Conservation (phyloP, 129 eudicot species). For the Chrysanthemum seticuspe region DNA sequence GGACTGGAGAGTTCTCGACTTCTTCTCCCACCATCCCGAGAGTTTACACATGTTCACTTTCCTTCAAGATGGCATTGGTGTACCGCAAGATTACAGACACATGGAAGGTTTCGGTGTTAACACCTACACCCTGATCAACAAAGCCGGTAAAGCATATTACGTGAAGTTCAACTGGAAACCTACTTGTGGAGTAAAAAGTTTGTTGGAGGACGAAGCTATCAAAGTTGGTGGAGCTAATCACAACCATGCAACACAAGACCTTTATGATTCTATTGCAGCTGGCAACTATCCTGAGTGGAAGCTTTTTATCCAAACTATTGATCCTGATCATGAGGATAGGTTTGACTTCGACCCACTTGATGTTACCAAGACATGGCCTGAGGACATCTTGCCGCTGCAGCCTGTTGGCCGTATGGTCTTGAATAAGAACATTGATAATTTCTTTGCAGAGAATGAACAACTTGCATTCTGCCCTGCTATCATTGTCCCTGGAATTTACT, state of each 20-base stretch:
- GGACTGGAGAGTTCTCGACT: conserved; percentile 74
- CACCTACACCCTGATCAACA: conserved; percentile 68
- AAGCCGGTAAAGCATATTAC: conserved; percentile 65
- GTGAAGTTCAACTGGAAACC: conserved; percentile 90
- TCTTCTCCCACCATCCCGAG: conserved; percentile 77
- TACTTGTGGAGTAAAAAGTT: conserved; percentile 64
- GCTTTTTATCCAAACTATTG: conserved; percentile 67
- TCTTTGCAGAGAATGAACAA: conserved; percentile 83
- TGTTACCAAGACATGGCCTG: conserved; percentile 87
- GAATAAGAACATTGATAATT: conserved; percentile 83
- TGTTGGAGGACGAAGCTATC: conserved; percentile 63
- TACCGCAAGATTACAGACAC: conserved; percentile 81
- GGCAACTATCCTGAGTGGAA: conserved; percentile 83
- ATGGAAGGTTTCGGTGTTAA: conserved; percentile 85
- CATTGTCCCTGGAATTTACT: conserved; percentile 68
- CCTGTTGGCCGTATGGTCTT: conserved; percentile 81
- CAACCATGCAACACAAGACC: conserved; percentile 60
- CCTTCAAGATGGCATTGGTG: conserved; percentile 70
- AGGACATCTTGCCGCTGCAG: conserved; percentile 73
- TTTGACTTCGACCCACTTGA: conserved; percentile 86
- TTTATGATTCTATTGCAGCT: conserved; percentile 71
- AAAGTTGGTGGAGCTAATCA: conserved; percentile 45
- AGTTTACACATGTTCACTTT: conserved; percentile 76
- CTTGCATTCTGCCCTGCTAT: conserved; percentile 75
- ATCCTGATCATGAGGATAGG: conserved; percentile 68